Base-by-base conservation (phyloP, 2,329 filamentous ascomycete species). In the Fusarium multiceps region DNA sequence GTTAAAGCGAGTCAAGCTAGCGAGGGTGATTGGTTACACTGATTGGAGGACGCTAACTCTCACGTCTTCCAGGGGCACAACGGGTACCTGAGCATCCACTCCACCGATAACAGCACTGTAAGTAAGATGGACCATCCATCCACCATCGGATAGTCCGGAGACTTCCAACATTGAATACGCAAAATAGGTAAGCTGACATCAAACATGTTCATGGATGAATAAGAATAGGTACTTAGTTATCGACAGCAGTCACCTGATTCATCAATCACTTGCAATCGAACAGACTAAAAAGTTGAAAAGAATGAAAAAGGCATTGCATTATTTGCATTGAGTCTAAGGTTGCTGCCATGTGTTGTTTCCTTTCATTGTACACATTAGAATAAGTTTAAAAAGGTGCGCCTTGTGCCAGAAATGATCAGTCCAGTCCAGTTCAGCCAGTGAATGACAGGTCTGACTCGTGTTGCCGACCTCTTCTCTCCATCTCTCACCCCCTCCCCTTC, bases 321-420 rank as follows among this genome's bases (percentile, higher is more conserved):
- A 64, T 72, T 68, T 69, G 68, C 66, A 57, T 70, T 69, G 55
- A 51, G 60, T 72, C 72, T 71, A 74, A 71, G 65, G 45, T 60
- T 68, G 43, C 59, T 72, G 59, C 69, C 68, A 69, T 74, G 64
- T 74, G 59, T 69, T 69, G 27, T 55, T 65, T 71, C 63, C 70
- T 67, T 68, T 74, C 72, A 66, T 74, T 75, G 71, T 74, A 74
- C 72, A 74, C 72, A 74, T 74, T 75, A 74, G 54, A 65, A 72
- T 73, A 69, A 43, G 68, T 54, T 57, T 66, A 45, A 41, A 58
- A 59, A 63, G 63, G 49, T 65, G 67, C 68, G 68, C 68, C 67
- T 71, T 62, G 55, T 66, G 50, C 63, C 48, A 69, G 50, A 55
- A 69, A 56, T 55, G 20, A 58, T 57, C 68, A 69, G 59, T 55